Base-by-base conservation (phyloP, 805 yeast genomes). In the Saccharomyces eubayanus region DNA sequence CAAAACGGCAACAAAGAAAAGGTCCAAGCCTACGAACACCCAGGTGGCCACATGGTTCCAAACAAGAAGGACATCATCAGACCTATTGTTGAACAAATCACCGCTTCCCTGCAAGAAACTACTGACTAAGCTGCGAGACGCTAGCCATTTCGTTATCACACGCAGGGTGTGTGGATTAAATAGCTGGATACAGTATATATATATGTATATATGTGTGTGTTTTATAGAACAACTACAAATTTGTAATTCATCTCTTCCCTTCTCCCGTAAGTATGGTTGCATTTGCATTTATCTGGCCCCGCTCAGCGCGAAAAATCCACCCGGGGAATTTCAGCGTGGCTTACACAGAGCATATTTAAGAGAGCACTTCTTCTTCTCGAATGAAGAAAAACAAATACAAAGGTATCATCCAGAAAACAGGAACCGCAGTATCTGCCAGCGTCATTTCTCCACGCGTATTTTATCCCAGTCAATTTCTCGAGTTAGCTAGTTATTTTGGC, bases 1-100 rank as follows among this genome's bases (percentile, higher is more conserved):
- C 78, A 49, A 31, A 31, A 40, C 10, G 56, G 51, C 30, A 66
- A 69, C 29, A 63, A 65, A 4, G 72, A 67, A 10, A 65, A 69
- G 27, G 72, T 87, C 5, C 74, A 70, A 4, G 63, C 73, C 12
- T 72, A 85, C 55, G 85, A 80, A 58, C 99, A 92, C 64, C 97
- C 97, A 9, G 98, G 99, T 56, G 97, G 98, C 1, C 99, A 92
- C 66, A 90, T 87, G 72, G 96, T 92, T 48, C 99, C 98, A 29
- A 89, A 89, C 70, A 85, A 90, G 50, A 87, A 87, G 68, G 80
- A 77, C 53, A 68, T 75, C 61, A 62, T 74, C 51, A 72, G 70
- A 57, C 77, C 77, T 1, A 62, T 74, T 11, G 77, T 74, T 14
- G 77, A 73, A 46, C 71, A 67, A 48, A 71, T 74, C 51, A 57